Evolutionary conservation across 148 eudicot genomes (phyloP).

Genomic region (Amaranthus hypochondriacus): DNA sequence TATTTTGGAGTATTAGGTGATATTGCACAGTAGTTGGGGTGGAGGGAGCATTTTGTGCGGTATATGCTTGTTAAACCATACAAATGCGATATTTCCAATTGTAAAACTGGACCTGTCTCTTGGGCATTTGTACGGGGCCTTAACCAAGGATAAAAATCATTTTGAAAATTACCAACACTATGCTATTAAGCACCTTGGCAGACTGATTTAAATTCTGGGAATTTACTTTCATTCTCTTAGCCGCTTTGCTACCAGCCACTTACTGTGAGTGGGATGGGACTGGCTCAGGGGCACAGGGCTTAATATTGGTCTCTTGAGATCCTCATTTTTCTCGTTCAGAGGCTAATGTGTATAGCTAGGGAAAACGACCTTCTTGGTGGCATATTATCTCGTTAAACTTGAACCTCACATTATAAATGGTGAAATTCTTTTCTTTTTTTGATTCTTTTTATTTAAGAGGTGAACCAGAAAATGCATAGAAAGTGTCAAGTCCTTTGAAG

Average conservation of each 20-base stretch:
- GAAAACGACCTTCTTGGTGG: neutral
- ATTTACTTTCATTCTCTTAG: neutral
- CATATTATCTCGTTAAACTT: neutral
- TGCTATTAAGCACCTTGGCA: neutral
- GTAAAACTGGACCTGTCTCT: too few relatives aligned
- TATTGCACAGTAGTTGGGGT: too few relatives aligned
- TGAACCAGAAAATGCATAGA: neutral
- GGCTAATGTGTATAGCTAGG: neutral
- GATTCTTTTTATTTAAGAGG: neutral
- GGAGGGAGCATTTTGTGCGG: too few relatives aligned
- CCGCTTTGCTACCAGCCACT: neutral
- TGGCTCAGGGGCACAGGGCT: neutral
- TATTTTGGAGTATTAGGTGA: too few relatives aligned
- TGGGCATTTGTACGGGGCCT: too few relatives aligned
- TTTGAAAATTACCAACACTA: too few relatives aligned
- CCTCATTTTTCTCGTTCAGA: neutral
- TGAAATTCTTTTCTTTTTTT: neutral
- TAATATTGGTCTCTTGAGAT: neutral
- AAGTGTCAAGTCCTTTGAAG: neutral
- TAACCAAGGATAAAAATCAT: too few relatives aligned
- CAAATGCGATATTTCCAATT: too few relatives aligned
- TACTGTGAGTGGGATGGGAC: neutral
- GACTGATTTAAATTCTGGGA: neutral
- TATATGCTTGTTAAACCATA: too few relatives aligned
- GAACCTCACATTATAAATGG: neutral